Base-by-base conservation (phyloP, 148 eudicot species). In the Vaccinium corymbosum region DNA sequence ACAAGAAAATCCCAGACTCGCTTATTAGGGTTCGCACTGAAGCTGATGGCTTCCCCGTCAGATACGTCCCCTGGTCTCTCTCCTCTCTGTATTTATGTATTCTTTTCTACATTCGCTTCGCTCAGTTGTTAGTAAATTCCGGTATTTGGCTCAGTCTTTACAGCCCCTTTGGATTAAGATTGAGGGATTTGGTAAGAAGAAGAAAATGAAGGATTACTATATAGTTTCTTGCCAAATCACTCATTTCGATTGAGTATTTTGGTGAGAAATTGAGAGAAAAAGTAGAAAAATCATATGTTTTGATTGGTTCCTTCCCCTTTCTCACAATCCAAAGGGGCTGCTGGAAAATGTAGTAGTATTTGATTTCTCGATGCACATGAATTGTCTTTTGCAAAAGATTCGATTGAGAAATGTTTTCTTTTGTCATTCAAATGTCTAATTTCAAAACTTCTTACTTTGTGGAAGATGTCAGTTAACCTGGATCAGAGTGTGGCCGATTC, bases 1-100 rank as follows among this genome's bases (percentile, higher is more conserved):
- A 94, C 85, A 94, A 94, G 86, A 92, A 88, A 82, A 94, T 95
- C 6, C 98, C 98, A 0, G 94, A 94, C 14, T 84, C 92, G 32
- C 91, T 94, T 20, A 84, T 95, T 71, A 84, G 82, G 19, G 74
- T 59, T 57, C 95, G 98, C 56, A 46, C 87, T 3, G 94, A 94
- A 82, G 64, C 88, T 3, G 38, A 86, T 80, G 98, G 97, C 16
- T 90, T 89, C 85, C 6, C 88, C 16, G 9, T 94, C 82, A 93
- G 88, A 93, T 95, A 95, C 82, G 87, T 95, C 48, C 95, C 97
- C 17, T 95, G 98, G 98, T 95, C 84, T 20, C 13, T 20, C 25
- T 12, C 4, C 4, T 55, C 22, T 48, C 13, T 71, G 12, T 70
- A 15, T n/a, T 71, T 27, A 3, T 25, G 14, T 10, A 68, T 68